These are phyloP conservation scores for Amylostereum areolatum DNA, from an alignment of 1,284 basidiomycete species.

Conservation along the genomic window DNA sequence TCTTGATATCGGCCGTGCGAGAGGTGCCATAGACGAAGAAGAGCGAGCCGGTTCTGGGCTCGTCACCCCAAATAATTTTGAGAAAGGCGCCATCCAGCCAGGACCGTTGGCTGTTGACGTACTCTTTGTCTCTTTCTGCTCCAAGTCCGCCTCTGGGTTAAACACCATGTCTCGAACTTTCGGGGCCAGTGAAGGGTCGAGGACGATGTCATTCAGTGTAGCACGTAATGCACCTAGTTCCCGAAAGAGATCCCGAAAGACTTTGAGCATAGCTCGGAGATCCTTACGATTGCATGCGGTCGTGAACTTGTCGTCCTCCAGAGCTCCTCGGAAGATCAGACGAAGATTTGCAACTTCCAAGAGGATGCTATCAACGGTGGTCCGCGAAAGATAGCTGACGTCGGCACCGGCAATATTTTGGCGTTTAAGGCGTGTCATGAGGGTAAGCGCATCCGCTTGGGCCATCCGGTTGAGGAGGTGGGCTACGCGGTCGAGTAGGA, in stretches of 20 bases:
- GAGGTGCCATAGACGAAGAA: constrained; percentile 21
- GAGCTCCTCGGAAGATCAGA: constrained; percentile 67
- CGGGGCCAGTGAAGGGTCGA: constrained; percentile 76
- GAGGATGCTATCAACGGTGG: constrained; percentile 75
- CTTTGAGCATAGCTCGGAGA: constrained; percentile 76
- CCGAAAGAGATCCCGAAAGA: constrained; percentile 80
- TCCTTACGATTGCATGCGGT: constrained; percentile 76
- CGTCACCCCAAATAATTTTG: constrained; percentile 56
- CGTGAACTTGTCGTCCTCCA: constrained; percentile 62
- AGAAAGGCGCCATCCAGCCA: constrained; percentile 80
- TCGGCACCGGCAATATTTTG: constrained; percentile 84
- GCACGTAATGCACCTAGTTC: constrained; percentile 82
- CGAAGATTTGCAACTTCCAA: constrained; percentile 70
- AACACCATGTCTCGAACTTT: constrained; percentile 69
- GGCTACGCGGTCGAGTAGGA: constrained; percentile 68
- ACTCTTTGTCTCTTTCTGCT: constrained; percentile 23
- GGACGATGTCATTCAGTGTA: constrained; percentile 84
- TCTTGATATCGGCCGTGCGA: constrained; percentile 25
- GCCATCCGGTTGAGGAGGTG: constrained; percentile 65
- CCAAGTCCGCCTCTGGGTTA: constrained; percentile 48
- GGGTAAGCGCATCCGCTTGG: constrained; percentile 82
- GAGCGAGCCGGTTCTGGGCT: constrained; percentile 19
- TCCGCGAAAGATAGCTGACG: constrained; percentile 81
- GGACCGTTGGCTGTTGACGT: constrained; percentile 23
- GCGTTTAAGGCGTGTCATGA: constrained; percentile 86